Percentiles rank a stretch among this genome's conserved stretches.
Evolutionary conservation across 257 asterid species (phyloP).

Genomic region (Gentiana macrophylla): DNA sequence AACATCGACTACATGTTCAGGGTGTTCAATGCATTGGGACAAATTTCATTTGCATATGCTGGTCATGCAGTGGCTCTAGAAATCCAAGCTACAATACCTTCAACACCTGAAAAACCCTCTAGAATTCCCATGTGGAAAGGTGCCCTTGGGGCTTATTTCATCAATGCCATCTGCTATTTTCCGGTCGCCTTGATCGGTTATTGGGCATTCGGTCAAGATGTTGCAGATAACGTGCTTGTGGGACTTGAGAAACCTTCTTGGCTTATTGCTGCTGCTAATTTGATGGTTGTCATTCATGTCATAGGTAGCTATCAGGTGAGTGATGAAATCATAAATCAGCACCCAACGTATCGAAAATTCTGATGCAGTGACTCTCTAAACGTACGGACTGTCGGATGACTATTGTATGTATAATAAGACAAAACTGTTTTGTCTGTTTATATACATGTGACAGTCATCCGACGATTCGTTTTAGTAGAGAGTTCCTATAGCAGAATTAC

Average conservation of each 20-base stretch:
- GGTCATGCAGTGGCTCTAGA: constrained; percentile 85
- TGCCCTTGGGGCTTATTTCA: constrained; percentile 67
- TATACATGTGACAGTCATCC: too few species aligned
- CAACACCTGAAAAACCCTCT: constrained; percentile 84
- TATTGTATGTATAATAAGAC: too few species aligned
- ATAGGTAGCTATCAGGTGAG: constrained; percentile 88
- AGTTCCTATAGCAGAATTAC: too few species aligned
- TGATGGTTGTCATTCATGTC: constrained; percentile 85
- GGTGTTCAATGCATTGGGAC: constrained; percentile 68
- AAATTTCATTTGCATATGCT: constrained; percentile 73
- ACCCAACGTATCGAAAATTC: too few species aligned
- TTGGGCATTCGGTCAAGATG: constrained; percentile 83
- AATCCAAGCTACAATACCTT: constrained; percentile 85
- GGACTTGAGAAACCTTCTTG: constrained; percentile 69
- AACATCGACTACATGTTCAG: constrained; percentile 51
- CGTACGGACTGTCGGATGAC: too few species aligned
- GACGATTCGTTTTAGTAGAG: too few species aligned
- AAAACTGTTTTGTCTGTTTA: too few species aligned
- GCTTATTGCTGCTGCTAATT: constrained; percentile 84
- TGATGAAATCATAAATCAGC: too few species aligned
- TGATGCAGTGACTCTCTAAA: too few species aligned
- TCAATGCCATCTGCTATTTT: constrained; percentile 66
- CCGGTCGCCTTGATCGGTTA: constrained; percentile 78
- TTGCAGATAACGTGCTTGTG: constrained; percentile 59
- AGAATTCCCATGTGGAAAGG: constrained; percentile 86